Evolutionary conservation across 1,139 yeast genomes (phyloP).

Genomic region (Debaryomyces udenii): DNA sequence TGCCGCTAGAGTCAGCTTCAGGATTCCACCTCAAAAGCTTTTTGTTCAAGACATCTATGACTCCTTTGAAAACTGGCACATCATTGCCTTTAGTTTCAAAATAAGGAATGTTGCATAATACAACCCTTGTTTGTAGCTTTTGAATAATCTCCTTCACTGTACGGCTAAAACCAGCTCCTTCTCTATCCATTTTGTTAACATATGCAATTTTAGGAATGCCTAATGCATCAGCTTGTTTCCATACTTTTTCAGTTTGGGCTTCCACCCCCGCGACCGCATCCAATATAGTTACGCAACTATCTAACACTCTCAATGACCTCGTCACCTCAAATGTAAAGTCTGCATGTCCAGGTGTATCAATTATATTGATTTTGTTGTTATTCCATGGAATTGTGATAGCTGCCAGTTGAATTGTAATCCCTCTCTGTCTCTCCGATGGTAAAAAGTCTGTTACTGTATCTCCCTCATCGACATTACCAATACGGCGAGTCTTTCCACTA

Average conservation of each 20-base stretch:
- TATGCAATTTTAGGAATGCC: constrained; percentile 75
- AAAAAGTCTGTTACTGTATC: constrained; percentile 94
- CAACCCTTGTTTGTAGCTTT: constrained; percentile 74
- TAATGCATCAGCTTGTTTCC: constrained; percentile 80
- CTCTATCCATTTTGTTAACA: constrained; percentile 94
- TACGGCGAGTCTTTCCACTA: constrained; percentile 75
- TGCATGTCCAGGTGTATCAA: constrained; percentile 98
- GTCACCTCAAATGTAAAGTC: constrained; percentile 96
- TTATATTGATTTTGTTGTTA: constrained; percentile 71
- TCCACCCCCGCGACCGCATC: constrained; percentile 99
- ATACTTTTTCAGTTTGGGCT: constrained; percentile 96
- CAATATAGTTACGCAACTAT: constrained; percentile 88
- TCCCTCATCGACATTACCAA: constrained; percentile 96
- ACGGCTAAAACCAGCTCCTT: constrained; percentile 92
- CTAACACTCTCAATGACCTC: constrained; percentile 84
- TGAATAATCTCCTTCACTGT: constrained; percentile 85
- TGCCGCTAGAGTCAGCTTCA: constrained; percentile 53
- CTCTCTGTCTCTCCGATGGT: constrained; percentile 89
- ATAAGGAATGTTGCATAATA: constrained; percentile 78
- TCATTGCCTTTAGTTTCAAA: constrained; percentile 45
- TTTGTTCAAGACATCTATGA: constrained; percentile 74
- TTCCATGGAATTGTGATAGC: constrained; percentile 94
- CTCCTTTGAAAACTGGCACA: constrained; percentile 64
- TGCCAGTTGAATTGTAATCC: constrained; percentile 95
- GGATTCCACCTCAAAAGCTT: constrained; percentile 67